phyloP scores from a whole-genome alignment of 345 rosid species.

The Hibiscus mutabilis region DNA sequence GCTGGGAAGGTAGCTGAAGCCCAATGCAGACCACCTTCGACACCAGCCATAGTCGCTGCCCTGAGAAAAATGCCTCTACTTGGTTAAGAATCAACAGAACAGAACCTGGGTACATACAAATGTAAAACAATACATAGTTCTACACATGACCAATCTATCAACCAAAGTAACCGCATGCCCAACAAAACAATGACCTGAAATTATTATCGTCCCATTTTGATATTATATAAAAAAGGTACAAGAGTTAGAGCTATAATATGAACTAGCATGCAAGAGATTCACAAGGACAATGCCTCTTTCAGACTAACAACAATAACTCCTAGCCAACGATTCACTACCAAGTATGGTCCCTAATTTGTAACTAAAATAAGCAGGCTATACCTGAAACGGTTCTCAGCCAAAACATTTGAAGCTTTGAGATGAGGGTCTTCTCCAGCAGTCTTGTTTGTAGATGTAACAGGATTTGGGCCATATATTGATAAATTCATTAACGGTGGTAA shows the following conservation, averaged over 20 bases:
- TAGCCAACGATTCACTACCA: not conserved
- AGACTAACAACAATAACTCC: not conserved
- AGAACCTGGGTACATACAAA: not conserved
- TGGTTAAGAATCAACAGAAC: constrained; percentile 11
- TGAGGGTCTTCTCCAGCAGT: constrained; percentile 27
- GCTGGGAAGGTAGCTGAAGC: constrained; percentile 50
- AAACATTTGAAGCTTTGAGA: constrained; percentile 36
- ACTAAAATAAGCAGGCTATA: constrained; percentile 19
- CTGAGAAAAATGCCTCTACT: constrained; percentile 27
- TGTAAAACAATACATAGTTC: not conserved
- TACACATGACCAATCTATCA: not conserved
- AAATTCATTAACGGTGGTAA: constrained; percentile 54
- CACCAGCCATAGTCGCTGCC: constrained; percentile 55
- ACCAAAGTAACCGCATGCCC: not conserved
- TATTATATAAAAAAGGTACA: not conserved
- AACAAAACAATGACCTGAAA: not conserved
- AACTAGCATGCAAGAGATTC: not conserved
- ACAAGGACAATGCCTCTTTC: not conserved
- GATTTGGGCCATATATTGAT: constrained; percentile 44
- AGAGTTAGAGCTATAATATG: not conserved
- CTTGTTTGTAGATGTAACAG: constrained; percentile 22
- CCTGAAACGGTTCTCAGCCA: constrained; percentile 84
- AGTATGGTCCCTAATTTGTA: not conserved
- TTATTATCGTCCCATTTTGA: not conserved
- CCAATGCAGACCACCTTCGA: constrained; percentile 53